phyloP scores from a whole-genome alignment of 2,329 filamentous ascomycete species.

The Aplosporella prunicola region DNA sequence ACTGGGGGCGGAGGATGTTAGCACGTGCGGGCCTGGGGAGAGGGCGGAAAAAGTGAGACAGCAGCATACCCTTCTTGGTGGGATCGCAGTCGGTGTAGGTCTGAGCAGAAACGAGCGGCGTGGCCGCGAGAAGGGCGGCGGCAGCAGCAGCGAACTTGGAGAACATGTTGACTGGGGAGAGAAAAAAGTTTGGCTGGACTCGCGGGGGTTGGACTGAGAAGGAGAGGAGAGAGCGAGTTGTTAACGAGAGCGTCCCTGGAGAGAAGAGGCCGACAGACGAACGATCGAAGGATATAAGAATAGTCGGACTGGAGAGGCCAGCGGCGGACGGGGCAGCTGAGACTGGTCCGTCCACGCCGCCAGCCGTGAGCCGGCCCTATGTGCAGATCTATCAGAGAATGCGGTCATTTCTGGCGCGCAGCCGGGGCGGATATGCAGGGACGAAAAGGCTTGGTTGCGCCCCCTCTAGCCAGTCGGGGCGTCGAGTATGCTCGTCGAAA shows the following conservation, averaged over 20 bases:
- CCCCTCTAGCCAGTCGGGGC: conserved; percentile 1
- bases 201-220: conserved; percentile 10
- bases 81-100: conserved; percentile 68
- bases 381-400: conserved; percentile 10
- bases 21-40: background rate
- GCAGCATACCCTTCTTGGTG: conserved; percentile 49
- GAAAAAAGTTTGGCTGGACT: background rate
- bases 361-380: conserved; percentile 1
- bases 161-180: background rate
- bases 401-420: conserved; percentile 10
- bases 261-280: background rate
- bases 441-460: conserved; percentile 7
- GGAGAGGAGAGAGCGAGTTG: conserved; percentile 4
- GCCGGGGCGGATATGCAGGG: conserved; percentile 7
- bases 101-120: conserved; percentile 43
- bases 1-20: conserved; percentile 6
- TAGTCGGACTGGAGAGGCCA: background rate
- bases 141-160: conserved; percentile 4
- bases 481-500: conserved; percentile 6
- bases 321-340: conserved; percentile 2
- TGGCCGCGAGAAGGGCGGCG: conserved; percentile 2
- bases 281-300: conserved; percentile 1
- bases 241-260: conserved; percentile 6
- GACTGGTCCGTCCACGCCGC: conserved; percentile 1
- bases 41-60: background rate